phyloP scores from a whole-genome alignment of 805 yeast genomes.

The Nakazawaea peltata region DNA sequence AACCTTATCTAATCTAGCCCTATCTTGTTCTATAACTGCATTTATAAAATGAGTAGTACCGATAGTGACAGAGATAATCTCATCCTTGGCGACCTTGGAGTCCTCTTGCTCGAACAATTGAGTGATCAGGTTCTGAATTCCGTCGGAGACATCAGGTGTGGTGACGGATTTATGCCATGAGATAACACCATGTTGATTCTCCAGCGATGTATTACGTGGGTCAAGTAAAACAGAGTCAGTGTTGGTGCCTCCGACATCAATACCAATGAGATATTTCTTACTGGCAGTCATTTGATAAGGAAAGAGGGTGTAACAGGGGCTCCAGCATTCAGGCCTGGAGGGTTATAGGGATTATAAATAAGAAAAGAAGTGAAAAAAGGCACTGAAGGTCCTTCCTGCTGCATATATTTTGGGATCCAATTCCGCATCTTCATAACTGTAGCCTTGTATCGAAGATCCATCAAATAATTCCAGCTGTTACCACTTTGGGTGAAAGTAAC shows the following conservation, averaged over 20 bases:
- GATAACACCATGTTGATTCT: constrained; percentile 26
- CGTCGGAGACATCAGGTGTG: constrained; percentile 34
- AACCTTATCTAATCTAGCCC: constrained; percentile 30
- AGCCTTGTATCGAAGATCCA: no score
- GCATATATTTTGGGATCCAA: no score
- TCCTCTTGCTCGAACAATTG: constrained; percentile 21
- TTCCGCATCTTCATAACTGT: no score
- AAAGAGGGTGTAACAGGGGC: no score
- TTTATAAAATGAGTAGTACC: constrained; percentile 47
- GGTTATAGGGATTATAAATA: no score
- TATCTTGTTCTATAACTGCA: constrained; percentile 39
- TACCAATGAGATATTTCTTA: constrained; percentile 26
- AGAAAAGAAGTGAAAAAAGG: no score
- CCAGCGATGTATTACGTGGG: constrained; percentile 19
- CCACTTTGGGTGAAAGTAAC: no score
- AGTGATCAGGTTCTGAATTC: constrained; percentile 29
- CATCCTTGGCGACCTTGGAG: constrained; percentile 16
- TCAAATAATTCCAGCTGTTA: no score
- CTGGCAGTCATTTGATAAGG: constrained; percentile 3
- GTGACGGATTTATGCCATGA: constrained; percentile 36
- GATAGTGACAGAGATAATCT: constrained; percentile 35
- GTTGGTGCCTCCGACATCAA: constrained; percentile 47
- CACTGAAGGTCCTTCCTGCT: no score
- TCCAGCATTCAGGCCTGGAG: no score
- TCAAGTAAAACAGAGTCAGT: constrained; percentile 39